A percentile compares a stretch with the other conserved stretches of the same genome.
Conservation (phyloP, 225 moss, liverwort and hornwort species). For the Sphagnum tenellum region DNA sequence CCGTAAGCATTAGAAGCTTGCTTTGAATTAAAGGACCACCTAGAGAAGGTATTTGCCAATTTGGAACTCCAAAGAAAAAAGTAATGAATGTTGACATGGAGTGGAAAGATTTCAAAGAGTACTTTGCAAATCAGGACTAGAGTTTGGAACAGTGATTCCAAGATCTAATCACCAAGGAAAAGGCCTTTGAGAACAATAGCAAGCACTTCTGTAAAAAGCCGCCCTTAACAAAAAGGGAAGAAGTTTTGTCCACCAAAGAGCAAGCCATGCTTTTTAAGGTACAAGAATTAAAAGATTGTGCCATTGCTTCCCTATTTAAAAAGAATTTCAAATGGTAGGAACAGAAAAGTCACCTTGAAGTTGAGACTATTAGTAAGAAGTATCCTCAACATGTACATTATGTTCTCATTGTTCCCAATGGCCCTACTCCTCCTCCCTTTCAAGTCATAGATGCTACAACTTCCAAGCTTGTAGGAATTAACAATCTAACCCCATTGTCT, state of each 20-base stretch:
- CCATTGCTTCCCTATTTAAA: slow-evolving; percentile 91
- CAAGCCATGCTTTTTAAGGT: slow-evolving; percentile 92
- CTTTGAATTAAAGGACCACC: slow-evolving; percentile 76
- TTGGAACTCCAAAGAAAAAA: slow-evolving; percentile 81
- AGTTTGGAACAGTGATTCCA: slow-evolving; percentile 80
- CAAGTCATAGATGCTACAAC: slow-evolving; percentile 81
- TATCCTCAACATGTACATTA: slow-evolving; percentile 42
- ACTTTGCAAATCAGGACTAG: slow-evolving; percentile 85
- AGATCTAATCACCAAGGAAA: slow-evolving; percentile 86
- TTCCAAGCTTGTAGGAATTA: slow-evolving; percentile 43
- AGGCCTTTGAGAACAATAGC: slow-evolving; percentile 70
- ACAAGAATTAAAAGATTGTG: slow-evolving; percentile 98
- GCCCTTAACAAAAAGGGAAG: slow-evolving; percentile 64
- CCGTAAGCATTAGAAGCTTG: slow-evolving; percentile 75
- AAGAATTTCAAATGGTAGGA: slow-evolving; percentile 99
- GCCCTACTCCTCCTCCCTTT: slow-evolving; percentile 33
- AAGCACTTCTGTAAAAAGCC: slow-evolving; percentile 59
- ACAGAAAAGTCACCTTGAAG: slow-evolving; percentile 88
- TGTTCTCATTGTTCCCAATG: slow-evolving; percentile 36
- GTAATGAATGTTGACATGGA: slow-evolving; percentile 68
- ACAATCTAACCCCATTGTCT: slow-evolving; percentile 3
- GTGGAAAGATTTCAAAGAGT: slow-evolving; percentile 98
- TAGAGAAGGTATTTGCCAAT: slow-evolving; percentile 87
- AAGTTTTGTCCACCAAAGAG: slow-evolving; percentile 83
- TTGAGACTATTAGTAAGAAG: slow-evolving; percentile 55